Evolutionary conservation across 106 monocot genomes (phyloP), one percentile per base, ranked within the genome.

Genomic region (Acorus gramineus): DNA sequence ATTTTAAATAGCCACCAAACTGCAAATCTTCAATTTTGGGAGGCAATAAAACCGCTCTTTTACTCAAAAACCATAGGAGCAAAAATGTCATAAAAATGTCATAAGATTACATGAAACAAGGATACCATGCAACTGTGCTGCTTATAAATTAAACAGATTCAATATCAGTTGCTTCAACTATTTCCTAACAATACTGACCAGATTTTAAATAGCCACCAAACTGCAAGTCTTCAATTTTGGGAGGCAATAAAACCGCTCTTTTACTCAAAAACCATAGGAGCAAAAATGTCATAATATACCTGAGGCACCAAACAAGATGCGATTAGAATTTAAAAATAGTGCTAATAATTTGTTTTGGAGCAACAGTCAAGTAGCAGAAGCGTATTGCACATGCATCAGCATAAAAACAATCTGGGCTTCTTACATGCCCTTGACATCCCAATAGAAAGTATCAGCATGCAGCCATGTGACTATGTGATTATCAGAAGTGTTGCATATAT

Each of bases 191-290:
- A 11, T 9, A 69, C 80, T 61, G 53, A 96, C 96, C 96, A 79
- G 90, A 96, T 82, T 81, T 90, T 46, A 96, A 64, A 64, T 96
- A 96, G 48, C 90, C 90, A 52, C 62, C 78, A 83, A 96, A 87
- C 46, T 96, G 73, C 10, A 96, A 62, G 49, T 91, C 78, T 68
- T 74, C 57, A 63, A 87, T 69, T 54, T 78, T 85, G 53, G 91
- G 96, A 71, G 91, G 85, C 61, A 96, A 65, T 59, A 96, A 65
- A 74, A 82, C 80, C 55, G 85, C 82, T 70, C 70, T 96, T 77
- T 78, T 90, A 75, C 82, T 85, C 44, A 96, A 91, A 75, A 64
- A 80, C 82, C 82, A 83, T 43, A 87, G 61, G 45, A 96, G 96
- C 58, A 91, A 62, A 71, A 75, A 46, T 0, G 80, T 71, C 53